These are phyloP conservation scores for Orbilia brochopaga DNA, from an alignment of 2,329 filamentous ascomycete genomes.

Conservation along the genomic window DNA sequence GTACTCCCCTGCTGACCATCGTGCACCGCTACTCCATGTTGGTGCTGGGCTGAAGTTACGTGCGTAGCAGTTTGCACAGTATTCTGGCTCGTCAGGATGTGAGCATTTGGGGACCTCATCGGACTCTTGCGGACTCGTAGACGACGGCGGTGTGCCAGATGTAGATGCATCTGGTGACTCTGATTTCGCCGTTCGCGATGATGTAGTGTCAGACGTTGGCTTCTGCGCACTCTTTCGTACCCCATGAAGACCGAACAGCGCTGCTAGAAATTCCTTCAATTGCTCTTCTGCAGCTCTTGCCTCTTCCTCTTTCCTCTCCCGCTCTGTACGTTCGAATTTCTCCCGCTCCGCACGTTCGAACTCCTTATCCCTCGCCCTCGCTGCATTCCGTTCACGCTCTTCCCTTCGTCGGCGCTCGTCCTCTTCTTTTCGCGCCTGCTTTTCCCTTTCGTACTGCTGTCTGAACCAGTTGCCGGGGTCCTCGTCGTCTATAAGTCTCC, in stretches of 20 bases:
- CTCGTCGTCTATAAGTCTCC: slow-evolving; percentile 10
- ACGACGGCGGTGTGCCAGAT: too few species aligned
- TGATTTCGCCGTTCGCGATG: too few species aligned
- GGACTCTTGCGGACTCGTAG: too few species aligned
- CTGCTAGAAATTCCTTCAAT: neutral
- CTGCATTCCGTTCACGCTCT: slow-evolving; percentile 26
- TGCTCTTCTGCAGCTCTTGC: slow-evolving; percentile 4
- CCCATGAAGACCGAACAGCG: neutral
- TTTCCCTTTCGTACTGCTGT: slow-evolving; percentile 10
- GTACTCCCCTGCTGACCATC: slow-evolving; percentile 26
- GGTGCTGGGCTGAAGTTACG: neutral
- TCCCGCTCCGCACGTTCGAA: neutral
- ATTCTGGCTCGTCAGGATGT: too few species aligned
- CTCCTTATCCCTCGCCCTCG: neutral
- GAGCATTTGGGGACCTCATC: too few species aligned
- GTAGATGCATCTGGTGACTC: too few species aligned
- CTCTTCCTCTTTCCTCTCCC: slow-evolving; percentile 19
- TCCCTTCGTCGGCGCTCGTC: slow-evolving; percentile 22
- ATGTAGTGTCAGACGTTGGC: too few species aligned
- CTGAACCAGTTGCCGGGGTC: slow-evolving; percentile 35
- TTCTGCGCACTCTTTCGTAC: slow-evolving; percentile 2
- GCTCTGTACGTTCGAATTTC: slow-evolving; percentile 7
- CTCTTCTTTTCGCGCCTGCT: slow-evolving; percentile 8
- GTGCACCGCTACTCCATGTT: slow-evolving; percentile 1
- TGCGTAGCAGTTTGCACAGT: neutral